A percentile compares a stretch with the other conserved stretches of the same genome.
Conservation (phyloP, 495 filamentous ascomycete species). For the Aspergillus kassunensis region DNA sequence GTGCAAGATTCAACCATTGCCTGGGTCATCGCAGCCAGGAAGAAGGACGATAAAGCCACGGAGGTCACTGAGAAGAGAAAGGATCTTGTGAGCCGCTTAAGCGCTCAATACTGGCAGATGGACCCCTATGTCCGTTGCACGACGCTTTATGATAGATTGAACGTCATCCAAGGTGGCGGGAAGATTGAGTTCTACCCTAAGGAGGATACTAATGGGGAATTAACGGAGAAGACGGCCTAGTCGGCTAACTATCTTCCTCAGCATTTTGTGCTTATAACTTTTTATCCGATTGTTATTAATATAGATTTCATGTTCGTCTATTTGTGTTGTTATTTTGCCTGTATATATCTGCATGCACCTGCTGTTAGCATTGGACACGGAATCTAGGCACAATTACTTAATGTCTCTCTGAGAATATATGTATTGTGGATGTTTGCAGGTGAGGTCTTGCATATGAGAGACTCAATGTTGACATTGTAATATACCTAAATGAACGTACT, state of each 20-base stretch:
- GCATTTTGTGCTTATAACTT: neutral
- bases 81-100: slow-evolving; percentile 56
- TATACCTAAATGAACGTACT: neutral
- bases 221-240: slow-evolving; percentile 38
- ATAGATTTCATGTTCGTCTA: neutral
- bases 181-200: slow-evolving; percentile 64
- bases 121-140: slow-evolving; percentile 73
- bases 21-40: slow-evolving; percentile 56
- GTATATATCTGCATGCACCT: slow-evolving; percentile 8
- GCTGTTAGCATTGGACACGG: slow-evolving; percentile 1
- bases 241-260: neutral
- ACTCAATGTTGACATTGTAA: neutral
- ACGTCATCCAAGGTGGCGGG: slow-evolving; percentile 63
- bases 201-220: slow-evolving; percentile 14
- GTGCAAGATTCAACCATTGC: slow-evolving; percentile 66
- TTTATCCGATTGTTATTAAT: slow-evolving; percentile 2
- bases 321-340: neutral
- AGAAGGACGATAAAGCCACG: slow-evolving; percentile 41
- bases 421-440: no score
- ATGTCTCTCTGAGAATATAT: no score
- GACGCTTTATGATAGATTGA: slow-evolving; percentile 69
- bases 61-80: slow-evolving; percentile 58
- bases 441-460: no score
- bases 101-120: slow-evolving; percentile 76
- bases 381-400: neutral